Evolutionary conservation across 257 asterid species (phyloP), one percentile per base, ranked within the genome.

Genomic region (Scutellaria baicalensis): DNA sequence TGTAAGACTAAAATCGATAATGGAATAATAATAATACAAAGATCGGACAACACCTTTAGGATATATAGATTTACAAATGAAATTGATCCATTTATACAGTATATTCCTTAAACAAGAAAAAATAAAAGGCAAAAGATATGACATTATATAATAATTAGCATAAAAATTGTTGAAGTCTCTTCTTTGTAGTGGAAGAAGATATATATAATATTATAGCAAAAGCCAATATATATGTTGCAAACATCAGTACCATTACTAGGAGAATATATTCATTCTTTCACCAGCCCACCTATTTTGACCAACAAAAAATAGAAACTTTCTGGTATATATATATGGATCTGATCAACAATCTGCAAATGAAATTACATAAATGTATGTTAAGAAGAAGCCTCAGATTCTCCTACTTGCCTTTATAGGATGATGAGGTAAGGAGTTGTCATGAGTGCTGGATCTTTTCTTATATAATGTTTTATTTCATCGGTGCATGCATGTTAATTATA

Each of bases 241-340:
- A 66, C 70, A 48, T 63, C 76, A 23, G 31, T 27, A 63, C 59
- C 68, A 73, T 58, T 33, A 33, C 20, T n/a, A 45, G 12, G 16
- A 74, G 83, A 71, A 81, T 81, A 77, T 77, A 80, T 80, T 65
- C 84, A 77, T 77, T 69, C 27, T 61, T 42, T 66, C 68, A 68
- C 20, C 71, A 61, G 82, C 83, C 73, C 82, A 71, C 78, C 64
- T 69, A 59, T 77, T 62, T 81, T 81, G 80, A 81, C 85, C 69
- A 74, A 67, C 27, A 69, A 59, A 44, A 71, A 73, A 70, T 56
- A 27, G 65, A 44, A 48, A 64, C 48, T 36, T 54, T 58, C 17
- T 59, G 20, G 17, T 9, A 16, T 36, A 4, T n/a, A n/a, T n/a
- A n/a, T 21, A 9, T 18, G 72, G 74, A 64, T 72, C 74, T 75